Percentiles rank a stretch among this genome's conserved stretches.
Conservation (phyloP, 805 yeast genomes). For the Lipomyces sp. region DNA sequence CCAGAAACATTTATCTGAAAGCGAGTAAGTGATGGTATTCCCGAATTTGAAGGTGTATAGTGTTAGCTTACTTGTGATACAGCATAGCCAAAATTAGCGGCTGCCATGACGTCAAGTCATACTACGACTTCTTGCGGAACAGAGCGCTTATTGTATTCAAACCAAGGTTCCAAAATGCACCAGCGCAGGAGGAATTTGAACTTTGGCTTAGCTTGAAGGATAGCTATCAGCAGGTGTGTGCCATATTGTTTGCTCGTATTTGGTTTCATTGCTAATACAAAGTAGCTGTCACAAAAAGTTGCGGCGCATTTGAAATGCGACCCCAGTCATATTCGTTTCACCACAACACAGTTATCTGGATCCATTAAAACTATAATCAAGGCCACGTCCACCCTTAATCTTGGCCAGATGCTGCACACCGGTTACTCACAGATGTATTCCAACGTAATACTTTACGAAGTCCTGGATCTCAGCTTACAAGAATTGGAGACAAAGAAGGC, state of each 20-base stretch:
- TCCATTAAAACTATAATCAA: conserved; percentile 48
- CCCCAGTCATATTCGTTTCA: conserved; percentile 67
- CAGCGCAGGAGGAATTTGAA: conserved; percentile 45
- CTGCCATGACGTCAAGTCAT: conserved; percentile 30
- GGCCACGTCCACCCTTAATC: conserved; percentile 45
- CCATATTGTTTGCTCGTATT: not conserved
- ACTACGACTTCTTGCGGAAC: conserved; percentile 45
- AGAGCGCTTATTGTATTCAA: conserved; percentile 42
- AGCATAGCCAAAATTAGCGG: conserved; percentile 16
- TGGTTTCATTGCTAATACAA: not conserved
- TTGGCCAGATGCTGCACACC: conserved; percentile 43
- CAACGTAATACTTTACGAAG: conserved; percentile 66
- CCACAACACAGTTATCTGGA: conserved; percentile 64
- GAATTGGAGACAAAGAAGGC: conserved; percentile 78
- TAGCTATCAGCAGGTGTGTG: conserved; percentile 52
- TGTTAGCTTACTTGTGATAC: not conserved
- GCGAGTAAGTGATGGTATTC: conserved; percentile 29
- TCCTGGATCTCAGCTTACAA: conserved; percentile 70
- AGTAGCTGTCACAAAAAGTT: conserved; percentile 59
- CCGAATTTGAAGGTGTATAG: not conserved
- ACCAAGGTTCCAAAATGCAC: conserved; percentile 36
- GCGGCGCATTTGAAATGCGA: conserved; percentile 60
- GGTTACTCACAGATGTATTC: conserved; percentile 23
- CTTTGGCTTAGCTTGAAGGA: conserved; percentile 72
- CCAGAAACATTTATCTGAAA: conserved; percentile 39